Base-by-base conservation (phyloP, 306 rosid species). In the Pyrus betulifolia region DNA sequence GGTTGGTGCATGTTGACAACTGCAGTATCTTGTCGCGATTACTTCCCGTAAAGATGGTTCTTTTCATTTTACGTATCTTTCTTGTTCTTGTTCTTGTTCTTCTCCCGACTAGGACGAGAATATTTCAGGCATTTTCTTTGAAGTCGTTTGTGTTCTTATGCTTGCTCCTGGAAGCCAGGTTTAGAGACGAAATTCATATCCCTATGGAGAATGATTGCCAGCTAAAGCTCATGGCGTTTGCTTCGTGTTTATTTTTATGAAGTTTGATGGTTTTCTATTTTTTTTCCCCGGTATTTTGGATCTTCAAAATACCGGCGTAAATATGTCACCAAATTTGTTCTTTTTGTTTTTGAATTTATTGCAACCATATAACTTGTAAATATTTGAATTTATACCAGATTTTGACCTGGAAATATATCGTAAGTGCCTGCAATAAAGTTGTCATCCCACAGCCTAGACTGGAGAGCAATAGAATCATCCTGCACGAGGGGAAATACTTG, bases 21-120 rank as follows among this genome's bases (percentile, higher is more conserved):
- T 30, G 25, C 71, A 61, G 67, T 77, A 57, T 60, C 22, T 12
- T 62, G 49, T 74, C 74, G 51, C 74, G 79, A 62, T 82, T 35
- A 21, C 69, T 70, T 15, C 5, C 51, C 8, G 7, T 15, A 6
- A 11, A 30, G n/a, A 63, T 63, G 67, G 11, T 63, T 33, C 8
- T 35, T 66, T 35, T 14, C 49, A 35, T 66, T 66, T 14, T 60
- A 38, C 44, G 27, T 11, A 44, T 74, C 60, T 11, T 28, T 61
- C 17, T 44, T 28, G 60, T 74, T 44, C 78, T 44, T 28, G 60
- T 74, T 44, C 78, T 44, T 25, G 1, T 35, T 38, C 78, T 61
- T 25, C 0, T 45, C 46, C 12, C 21, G 4, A 11, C 46, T 74
- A 62, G 78, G 46, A 28, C 46, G 31, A 62, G 49, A 62, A 62